phyloP scores from a whole-genome alignment of 805 yeast genomes.

The Yarrowia sp. region DNA sequence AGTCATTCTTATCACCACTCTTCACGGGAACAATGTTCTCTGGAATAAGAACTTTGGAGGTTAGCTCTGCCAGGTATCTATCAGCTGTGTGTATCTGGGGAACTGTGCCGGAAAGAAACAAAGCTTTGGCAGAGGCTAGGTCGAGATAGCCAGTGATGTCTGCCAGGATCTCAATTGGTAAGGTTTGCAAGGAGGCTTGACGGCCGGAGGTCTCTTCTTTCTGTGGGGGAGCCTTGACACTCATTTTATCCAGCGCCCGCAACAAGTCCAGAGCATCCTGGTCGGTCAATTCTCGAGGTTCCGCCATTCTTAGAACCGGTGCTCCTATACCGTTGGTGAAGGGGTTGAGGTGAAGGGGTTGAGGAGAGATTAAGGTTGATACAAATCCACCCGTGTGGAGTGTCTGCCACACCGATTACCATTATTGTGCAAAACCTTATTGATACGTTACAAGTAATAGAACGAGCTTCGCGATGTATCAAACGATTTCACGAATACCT shows the following conservation, averaged over 20 bases:
- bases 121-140: background rate
- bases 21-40: slow-evolving; percentile 2
- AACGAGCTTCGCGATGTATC: too few relatives aligned
- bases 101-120: background rate
- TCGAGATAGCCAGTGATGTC: slow-evolving; percentile 8
- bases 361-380: too few relatives aligned
- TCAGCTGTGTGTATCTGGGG: background rate
- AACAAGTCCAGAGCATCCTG: background rate
- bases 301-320: too few relatives aligned
- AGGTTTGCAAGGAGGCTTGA: background rate
- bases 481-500: too few relatives aligned
- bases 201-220: background rate
- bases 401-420: too few relatives aligned
- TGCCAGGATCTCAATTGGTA: background rate
- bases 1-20: background rate
- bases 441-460: too few relatives aligned
- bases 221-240: background rate
- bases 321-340: too few relatives aligned
- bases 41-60: background rate
- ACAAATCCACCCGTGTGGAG: too few relatives aligned
- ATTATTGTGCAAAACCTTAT: too few relatives aligned
- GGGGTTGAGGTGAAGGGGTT: too few relatives aligned
- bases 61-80: background rate
- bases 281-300: background rate
- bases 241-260: background rate